Percentiles rank a stretch among this genome's conserved stretches.
These are phyloP conservation scores for Penicillium sclerotigenum DNA, from an alignment of 2,329 filamentous ascomycete species.

Conservation along the genomic window DNA sequence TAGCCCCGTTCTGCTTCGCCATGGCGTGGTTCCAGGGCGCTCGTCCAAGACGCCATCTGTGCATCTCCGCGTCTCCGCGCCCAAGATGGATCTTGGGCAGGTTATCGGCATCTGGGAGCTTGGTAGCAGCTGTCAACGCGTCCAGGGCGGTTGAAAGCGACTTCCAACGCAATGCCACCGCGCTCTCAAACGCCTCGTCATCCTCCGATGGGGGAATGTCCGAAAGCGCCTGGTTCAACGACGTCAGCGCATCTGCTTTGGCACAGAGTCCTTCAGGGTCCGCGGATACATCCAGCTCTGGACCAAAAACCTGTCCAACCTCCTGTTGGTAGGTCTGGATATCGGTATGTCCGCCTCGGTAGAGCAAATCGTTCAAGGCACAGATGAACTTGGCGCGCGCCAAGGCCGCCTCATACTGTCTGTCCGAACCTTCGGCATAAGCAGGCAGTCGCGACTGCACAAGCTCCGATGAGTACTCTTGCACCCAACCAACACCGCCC, in stretches of 20 bases:
- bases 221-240: constrained; percentile 51
- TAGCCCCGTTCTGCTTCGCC: constrained; percentile 45
- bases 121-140: constrained; percentile 50
- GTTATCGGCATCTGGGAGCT: constrained; percentile 50
- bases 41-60: constrained; percentile 51
- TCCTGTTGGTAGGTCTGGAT: constrained; percentile 52
- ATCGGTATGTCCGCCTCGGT: constrained; percentile 50
- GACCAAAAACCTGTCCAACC: constrained; percentile 41
- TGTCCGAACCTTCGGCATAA: constrained; percentile 48
- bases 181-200: constrained; percentile 29
- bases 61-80: constrained; percentile 56
- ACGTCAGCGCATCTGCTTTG: constrained; percentile 56
- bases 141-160: constrained; percentile 52
- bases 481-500: constrained; percentile 54
- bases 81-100: constrained; percentile 53
- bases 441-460: constrained; percentile 53
- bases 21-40: constrained; percentile 43
- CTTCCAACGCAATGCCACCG: constrained; percentile 49
- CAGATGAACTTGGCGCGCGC: constrained; percentile 56
- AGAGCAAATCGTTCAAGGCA: constrained; percentile 56
- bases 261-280: constrained; percentile 52
- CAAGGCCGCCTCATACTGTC: constrained; percentile 52
- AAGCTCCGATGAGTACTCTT: constrained; percentile 54
- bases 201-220: constrained; percentile 31
- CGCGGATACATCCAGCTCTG: constrained; percentile 40